Evolutionary conservation across 805 yeast species (phyloP), one percentile per base, ranked within the genome.

Genomic region (Saccharomycopsis sp.): DNA sequence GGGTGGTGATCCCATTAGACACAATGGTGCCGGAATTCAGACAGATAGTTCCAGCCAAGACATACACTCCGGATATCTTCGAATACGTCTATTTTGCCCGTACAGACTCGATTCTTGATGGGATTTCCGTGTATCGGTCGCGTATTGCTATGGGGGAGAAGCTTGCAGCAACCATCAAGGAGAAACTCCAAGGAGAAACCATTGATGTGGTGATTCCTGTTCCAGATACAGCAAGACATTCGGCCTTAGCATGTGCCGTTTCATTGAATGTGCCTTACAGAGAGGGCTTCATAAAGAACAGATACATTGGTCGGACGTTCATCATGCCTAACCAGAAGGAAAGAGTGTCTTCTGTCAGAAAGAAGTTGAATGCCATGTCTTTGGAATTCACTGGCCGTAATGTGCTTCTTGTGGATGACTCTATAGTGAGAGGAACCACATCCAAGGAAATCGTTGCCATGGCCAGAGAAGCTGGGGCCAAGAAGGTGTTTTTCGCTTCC

Each of bases 401-500:
- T 62, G 98, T 94, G 22, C 76, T 94, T 63, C 79, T 94, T 56
- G 97, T 94, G 51, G 99, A 94, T 73, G 99, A 94, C 73, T 90
- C 97, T 25, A 93, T 94, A 64, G 99, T 94, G 8, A 84, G 99
- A 71, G 99, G 99, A 63, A 94, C 99, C 20, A 94, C 99, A 2
- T 91, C 97, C 3, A 87, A 83, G 71, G 99, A 94, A 75, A 94
- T 94, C 64, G 96, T 94, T 38, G 87, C 85, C 64, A 94, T 94
- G 99, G 99, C 99, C n/a, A 82, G 87, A 66, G 99, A 94, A 72
- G 97, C 98, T 3, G 99, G 99, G 59, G 99, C 99, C 52, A 85
- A 82, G 62, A 86, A 84, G 66, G 99, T 94, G n/a, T 93, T 83
- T 70, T 87, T 94, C 72, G 99, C 99, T 0, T 89, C 96, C 24